Evolutionary conservation across 2,329 filamentous ascomycete genomes (phyloP).

Genomic region (Xylogone sp.): DNA sequence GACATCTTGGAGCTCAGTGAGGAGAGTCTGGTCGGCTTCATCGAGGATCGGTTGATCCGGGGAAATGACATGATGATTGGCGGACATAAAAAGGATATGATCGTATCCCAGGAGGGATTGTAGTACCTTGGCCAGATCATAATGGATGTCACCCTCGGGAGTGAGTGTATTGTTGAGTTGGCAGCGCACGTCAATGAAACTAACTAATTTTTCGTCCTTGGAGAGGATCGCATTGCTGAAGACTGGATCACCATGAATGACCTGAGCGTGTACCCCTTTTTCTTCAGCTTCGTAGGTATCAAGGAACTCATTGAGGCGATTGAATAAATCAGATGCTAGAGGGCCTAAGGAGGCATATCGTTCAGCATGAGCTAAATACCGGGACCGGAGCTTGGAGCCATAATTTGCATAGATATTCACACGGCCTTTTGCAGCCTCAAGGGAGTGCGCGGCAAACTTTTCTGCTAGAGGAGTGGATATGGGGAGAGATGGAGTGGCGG

Average conservation of each 20-base stretch:
- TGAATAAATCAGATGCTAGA: slow-evolving; percentile 19
- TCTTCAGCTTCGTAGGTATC: slow-evolving; percentile 27
- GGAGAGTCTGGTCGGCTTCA: slow-evolving; percentile 20
- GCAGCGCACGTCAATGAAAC: slow-evolving; percentile 28
- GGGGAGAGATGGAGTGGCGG: slow-evolving; percentile 14
- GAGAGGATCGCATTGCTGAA: slow-evolving; percentile 28
- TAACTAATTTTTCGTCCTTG: slow-evolving; percentile 22
- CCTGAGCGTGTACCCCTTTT: slow-evolving; percentile 19
- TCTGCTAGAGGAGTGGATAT: slow-evolving; percentile 18
- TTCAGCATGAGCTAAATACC: slow-evolving; percentile 17
- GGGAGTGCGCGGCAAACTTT: slow-evolving; percentile 20
- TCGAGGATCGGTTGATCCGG: slow-evolving; percentile 18
- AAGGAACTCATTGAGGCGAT: slow-evolving; percentile 23
- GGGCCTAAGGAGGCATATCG: slow-evolving; percentile 23
- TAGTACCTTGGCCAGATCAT: slow-evolving; percentile 28
- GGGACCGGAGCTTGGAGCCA: slow-evolving; percentile 19
- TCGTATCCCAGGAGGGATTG: slow-evolving; percentile 29
- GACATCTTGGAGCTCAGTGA: slow-evolving; percentile 19
- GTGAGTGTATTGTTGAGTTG: slow-evolving; percentile 25
- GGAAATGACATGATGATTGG: slow-evolving; percentile 14
- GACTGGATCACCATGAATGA: slow-evolving; percentile 29
- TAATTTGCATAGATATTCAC: slow-evolving; percentile 27
- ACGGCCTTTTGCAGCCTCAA: slow-evolving; percentile 13
- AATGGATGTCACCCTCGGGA: slow-evolving; percentile 26
- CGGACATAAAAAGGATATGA: slow-evolving; percentile 24